Conservation (phyloP, 768 basidiomycete species). For the Postia placenta region DNA sequence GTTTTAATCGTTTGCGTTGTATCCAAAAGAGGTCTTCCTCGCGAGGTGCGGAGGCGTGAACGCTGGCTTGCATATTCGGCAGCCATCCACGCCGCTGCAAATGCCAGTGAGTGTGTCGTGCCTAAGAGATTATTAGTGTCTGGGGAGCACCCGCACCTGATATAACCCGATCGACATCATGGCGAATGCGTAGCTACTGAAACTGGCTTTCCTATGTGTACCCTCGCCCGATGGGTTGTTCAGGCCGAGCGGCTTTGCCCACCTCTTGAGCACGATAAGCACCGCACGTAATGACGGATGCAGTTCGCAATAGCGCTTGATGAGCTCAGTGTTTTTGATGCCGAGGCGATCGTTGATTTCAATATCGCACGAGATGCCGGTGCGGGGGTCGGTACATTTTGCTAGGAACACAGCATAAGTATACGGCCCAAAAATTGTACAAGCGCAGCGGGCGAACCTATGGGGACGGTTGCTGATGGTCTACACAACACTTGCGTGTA, state of each 20-base stretch:
- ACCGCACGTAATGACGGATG: conserved; percentile 39
- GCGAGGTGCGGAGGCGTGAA: conserved; percentile 6
- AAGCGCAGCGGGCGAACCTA: conserved; percentile 21
- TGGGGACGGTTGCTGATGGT: conserved; percentile 29
- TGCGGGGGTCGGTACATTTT: conserved; percentile 41
- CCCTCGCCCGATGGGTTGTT: conserved; percentile 35
- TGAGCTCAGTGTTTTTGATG: conserved; percentile 40
- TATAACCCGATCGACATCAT: conserved; percentile 57
- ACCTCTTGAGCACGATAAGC: conserved; percentile 45
- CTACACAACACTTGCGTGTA: conserved; percentile 26
- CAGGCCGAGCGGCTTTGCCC: conserved; percentile 50
- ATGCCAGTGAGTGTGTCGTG: not conserved
- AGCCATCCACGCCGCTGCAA: conserved; percentile 36
- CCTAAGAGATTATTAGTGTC: not conserved
- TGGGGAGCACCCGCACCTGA: conserved; percentile 26
- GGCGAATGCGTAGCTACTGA: conserved; percentile 57
- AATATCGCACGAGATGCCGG: conserved; percentile 43
- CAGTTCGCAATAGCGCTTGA: conserved; percentile 44
- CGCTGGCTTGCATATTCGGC: conserved; percentile 47
- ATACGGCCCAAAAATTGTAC: too few species aligned
- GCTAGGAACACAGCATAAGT: too few species aligned
- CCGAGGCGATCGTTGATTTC: conserved; percentile 63
- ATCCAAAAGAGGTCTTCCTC: conserved; percentile 28
- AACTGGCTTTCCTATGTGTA: conserved; percentile 25
- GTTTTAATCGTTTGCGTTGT: conserved; percentile 11